phyloP scores from a whole-genome alignment of 805 yeast species.

The Schwanniomyces sp. region DNA sequence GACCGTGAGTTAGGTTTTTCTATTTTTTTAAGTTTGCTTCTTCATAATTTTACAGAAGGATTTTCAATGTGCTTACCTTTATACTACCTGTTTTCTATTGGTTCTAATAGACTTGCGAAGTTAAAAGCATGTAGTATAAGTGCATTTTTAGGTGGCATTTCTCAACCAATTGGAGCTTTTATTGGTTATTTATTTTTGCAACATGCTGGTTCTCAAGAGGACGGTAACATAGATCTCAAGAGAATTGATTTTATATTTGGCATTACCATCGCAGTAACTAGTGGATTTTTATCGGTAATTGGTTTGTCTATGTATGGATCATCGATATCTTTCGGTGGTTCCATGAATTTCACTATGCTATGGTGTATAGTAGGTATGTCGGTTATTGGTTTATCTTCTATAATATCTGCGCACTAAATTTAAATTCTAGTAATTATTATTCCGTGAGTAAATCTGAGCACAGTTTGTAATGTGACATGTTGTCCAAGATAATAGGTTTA shows the following conservation, averaged over 20 bases:
- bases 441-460: not conserved
- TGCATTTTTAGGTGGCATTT: slow-evolving; percentile 71
- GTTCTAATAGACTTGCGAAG: slow-evolving; percentile 43
- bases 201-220: slow-evolving; percentile 22
- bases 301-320: slow-evolving; percentile 85
- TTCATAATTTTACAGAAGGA: slow-evolving; percentile 93
- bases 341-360: slow-evolving; percentile 53
- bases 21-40: slow-evolving; percentile 78
- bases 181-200: slow-evolving; percentile 55
- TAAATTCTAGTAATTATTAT: not conserved
- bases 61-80: slow-evolving; percentile 91
- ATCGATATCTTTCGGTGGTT: slow-evolving; percentile 77
- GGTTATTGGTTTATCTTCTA: slow-evolving; percentile 47
- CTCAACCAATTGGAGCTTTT: slow-evolving; percentile 89
- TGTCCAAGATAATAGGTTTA: not conserved
- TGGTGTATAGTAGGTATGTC: slow-evolving; percentile 65
- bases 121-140: slow-evolving; percentile 63
- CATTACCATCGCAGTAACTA: slow-evolving; percentile 64
- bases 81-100: slow-evolving; percentile 61
- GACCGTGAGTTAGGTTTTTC: slow-evolving; percentile 64
- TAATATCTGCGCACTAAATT: not conserved
- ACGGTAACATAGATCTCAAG: slow-evolving; percentile 28
- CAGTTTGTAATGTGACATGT: not conserved
- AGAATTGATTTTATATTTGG: slow-evolving; percentile 54
- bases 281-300: slow-evolving; percentile 83